Evolutionary conservation across 208 protist genomes (phyloP).

Genomic region (Herpetomonas muscarum): DNA sequence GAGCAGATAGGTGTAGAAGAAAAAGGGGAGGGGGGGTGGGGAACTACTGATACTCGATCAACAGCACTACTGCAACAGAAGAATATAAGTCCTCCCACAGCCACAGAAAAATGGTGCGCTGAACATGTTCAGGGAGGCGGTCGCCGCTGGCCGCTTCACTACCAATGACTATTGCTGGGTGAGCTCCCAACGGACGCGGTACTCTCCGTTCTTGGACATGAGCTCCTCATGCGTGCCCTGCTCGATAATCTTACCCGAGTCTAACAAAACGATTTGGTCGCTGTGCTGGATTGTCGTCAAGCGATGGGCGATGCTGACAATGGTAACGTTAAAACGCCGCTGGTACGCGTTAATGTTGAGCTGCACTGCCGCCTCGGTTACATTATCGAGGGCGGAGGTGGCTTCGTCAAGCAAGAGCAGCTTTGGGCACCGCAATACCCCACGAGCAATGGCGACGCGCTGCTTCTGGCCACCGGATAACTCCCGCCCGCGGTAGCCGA

Average conservation of each 20-base stretch:
- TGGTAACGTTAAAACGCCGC: conserved; percentile 36
- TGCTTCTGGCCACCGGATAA: conserved; percentile 72
- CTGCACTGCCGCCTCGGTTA: conserved; percentile 77
- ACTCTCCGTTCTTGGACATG: conserved; percentile 66
- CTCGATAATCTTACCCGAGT: conserved; percentile 68
- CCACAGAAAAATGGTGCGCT: too few relatives aligned
- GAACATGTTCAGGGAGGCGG: background rate
- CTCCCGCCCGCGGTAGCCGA: conserved; percentile 61
- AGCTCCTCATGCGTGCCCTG: conserved; percentile 73
- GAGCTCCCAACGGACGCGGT: conserved; percentile 59
- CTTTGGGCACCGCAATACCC: conserved; percentile 53
- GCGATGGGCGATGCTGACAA: conserved; percentile 81
- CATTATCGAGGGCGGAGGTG: conserved; percentile 79
- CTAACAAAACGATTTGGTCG: conserved; percentile 67
- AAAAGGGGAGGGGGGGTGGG: too few relatives aligned
- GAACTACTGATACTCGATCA: too few relatives aligned
- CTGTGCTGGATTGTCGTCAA: conserved; percentile 76
- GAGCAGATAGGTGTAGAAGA: too few relatives aligned
- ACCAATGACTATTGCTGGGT: background rate
- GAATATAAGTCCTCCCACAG: too few relatives aligned
- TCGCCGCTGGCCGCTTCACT: background rate
- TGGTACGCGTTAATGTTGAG: conserved; percentile 44
- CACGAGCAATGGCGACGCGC: conserved; percentile 66
- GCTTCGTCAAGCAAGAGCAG: conserved; percentile 82
- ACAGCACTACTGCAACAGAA: too few relatives aligned